phyloP scores from a whole-genome alignment of 495 filamentous ascomycete genomes.

The Xylaria palmicola region DNA sequence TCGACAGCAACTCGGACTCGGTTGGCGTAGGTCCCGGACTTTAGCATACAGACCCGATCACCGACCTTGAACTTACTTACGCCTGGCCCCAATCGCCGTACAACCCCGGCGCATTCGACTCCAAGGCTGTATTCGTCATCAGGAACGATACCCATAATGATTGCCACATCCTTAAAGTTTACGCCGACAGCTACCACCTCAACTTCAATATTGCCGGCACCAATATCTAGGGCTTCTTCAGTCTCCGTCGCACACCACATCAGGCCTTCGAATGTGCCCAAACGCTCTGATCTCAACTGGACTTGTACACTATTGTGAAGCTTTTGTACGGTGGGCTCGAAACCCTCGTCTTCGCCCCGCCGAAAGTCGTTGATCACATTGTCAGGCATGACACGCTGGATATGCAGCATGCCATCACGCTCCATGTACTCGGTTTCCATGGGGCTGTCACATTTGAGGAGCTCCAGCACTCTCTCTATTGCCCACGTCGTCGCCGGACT shows the following conservation, averaged over 20 bases:
- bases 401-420: slow-evolving; percentile 26
- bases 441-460: not conserved
- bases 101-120: slow-evolving; percentile 37
- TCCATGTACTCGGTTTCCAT: slow-evolving; percentile 35
- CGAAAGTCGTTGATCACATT: slow-evolving; percentile 14
- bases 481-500: slow-evolving; percentile 8
- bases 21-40: slow-evolving; percentile 30
- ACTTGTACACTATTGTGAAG: too few species aligned
- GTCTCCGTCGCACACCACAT: slow-evolving; percentile 10
- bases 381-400: slow-evolving; percentile 23
- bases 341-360: not conserved
- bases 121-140: slow-evolving; percentile 29
- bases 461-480: slow-evolving; percentile 32
- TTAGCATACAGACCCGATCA: slow-evolving; percentile 32
- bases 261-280: slow-evolving; percentile 11
- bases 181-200: slow-evolving; percentile 30
- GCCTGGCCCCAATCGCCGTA: slow-evolving; percentile 33
- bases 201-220: slow-evolving; percentile 35
- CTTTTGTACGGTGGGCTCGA: not conserved
- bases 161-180: slow-evolving; percentile 40
- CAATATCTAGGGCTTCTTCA: not conserved
- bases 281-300: not conserved
- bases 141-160: slow-evolving; percentile 38
- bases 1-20: slow-evolving; percentile 19
- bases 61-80: slow-evolving; percentile 33